These are phyloP conservation scores for Cyclostephanos invisitatus DNA, from an alignment of 108 stramenopile species.

Conservation along the genomic window DNA sequence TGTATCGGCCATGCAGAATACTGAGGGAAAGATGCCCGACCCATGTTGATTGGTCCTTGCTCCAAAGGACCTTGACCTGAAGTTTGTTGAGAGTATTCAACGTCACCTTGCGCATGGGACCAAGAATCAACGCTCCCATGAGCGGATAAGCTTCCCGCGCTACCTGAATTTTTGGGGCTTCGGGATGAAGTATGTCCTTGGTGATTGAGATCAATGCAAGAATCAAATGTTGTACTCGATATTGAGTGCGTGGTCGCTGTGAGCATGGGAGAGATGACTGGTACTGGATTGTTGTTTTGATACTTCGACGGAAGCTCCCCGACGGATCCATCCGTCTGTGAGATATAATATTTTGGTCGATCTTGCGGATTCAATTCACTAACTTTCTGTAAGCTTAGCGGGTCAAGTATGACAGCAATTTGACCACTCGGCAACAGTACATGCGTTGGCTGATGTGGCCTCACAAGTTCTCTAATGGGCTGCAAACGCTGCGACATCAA, in stretches of 20 bases:
- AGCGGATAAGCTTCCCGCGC: slow-evolving; percentile 39
- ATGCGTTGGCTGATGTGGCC: slow-evolving; percentile 39
- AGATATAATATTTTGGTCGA: slow-evolving; percentile 38
- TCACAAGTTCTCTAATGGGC: slow-evolving; percentile 42
- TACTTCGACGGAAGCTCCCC: slow-evolving; percentile 27
- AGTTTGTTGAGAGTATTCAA: slow-evolving; percentile 13
- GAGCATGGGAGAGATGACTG: slow-evolving; percentile 33
- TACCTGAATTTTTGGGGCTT: slow-evolving; percentile 21
- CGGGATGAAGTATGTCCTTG: slow-evolving; percentile 11
- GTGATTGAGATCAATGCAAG: slow-evolving; percentile 27
- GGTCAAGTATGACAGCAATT: slow-evolving; percentile 44
- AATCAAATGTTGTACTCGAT: slow-evolving; percentile 36
- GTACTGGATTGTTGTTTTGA: slow-evolving; percentile 22
- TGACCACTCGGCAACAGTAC: slow-evolving; percentile 44
- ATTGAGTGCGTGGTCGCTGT: slow-evolving; percentile 37
- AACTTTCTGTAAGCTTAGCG: slow-evolving; percentile 43
- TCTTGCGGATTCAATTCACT: slow-evolving; percentile 39
- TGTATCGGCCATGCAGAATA: slow-evolving; percentile 25
- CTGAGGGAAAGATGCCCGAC: slow-evolving; percentile 10
- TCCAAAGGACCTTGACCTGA: slow-evolving; percentile 1
- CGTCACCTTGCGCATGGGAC: slow-evolving; percentile 10
- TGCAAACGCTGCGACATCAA: slow-evolving; percentile 30
- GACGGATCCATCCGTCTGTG: slow-evolving; percentile 34
- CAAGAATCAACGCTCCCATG: slow-evolving; percentile 38
- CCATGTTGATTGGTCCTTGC: slow-evolving; percentile 8